A percentile compares a stretch with the other conserved stretches of the same genome.
phyloP scores from a whole-genome alignment of 257 asterid genomes.

The Mitragyna speciosa region DNA sequence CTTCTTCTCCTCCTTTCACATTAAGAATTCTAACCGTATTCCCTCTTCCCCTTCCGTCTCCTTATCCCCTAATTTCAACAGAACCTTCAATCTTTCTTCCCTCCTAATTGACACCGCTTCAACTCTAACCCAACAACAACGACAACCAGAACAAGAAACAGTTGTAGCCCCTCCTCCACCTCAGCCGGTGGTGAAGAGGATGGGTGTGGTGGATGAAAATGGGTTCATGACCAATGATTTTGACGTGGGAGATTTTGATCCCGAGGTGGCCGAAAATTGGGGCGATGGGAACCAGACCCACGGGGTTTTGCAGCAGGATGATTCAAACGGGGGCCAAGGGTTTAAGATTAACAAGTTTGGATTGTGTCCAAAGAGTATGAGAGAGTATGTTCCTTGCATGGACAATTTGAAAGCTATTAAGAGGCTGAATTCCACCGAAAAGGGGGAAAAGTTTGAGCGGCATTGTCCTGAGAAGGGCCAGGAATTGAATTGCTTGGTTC shows the following conservation, averaged over 20 bases:
- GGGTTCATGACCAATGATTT: constrained; percentile 78
- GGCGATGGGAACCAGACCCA: constrained; percentile 44
- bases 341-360: constrained; percentile 37
- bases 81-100: constrained; percentile 14
- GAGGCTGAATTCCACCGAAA: constrained; percentile 58
- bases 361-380: constrained; percentile 61
- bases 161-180: constrained; percentile 26
- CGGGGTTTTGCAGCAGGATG: constrained; percentile 22
- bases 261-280: constrained; percentile 60
- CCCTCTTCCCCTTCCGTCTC: constrained; percentile 23
- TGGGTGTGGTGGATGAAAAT: constrained; percentile 86
- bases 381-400: constrained; percentile 91
- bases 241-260: constrained; percentile 74
- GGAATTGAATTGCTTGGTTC: constrained; percentile 75
- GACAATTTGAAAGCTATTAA: constrained; percentile 74
- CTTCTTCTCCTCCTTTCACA: constrained; percentile 50
- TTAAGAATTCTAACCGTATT: constrained; percentile 22
- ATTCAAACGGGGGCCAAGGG: constrained; percentile 26
- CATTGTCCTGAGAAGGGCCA: constrained; percentile 77
- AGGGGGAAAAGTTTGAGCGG: constrained; percentile 82
- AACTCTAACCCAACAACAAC: background rate
- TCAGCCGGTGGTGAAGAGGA: constrained; percentile 59
- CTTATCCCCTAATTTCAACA: constrained; percentile 61
- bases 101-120: constrained; percentile 14
- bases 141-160: background rate